These are phyloP conservation scores for Lactarius trivialis DNA, from an alignment of 768 basidiomycete genomes.

Conservation along the genomic window DNA sequence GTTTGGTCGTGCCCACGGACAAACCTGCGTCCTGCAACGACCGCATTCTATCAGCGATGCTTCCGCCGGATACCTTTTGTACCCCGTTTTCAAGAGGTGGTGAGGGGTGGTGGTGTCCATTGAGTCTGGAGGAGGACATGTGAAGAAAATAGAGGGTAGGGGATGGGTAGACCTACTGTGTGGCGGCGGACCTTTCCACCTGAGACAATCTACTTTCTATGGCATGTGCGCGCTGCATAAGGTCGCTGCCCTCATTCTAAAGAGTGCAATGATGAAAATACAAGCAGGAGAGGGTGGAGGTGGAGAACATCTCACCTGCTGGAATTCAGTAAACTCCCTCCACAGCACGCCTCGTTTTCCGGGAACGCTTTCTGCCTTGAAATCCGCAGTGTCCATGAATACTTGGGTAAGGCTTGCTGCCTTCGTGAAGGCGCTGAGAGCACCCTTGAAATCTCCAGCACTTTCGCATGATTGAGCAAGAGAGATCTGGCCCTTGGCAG, in stretches of 20 bases:
- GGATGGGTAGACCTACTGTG: constrained; percentile 26
- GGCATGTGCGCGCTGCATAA: constrained; percentile 36
- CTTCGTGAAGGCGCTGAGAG: constrained; percentile 53
- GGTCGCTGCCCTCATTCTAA: constrained; percentile 36
- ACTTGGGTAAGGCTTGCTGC: constrained; percentile 53
- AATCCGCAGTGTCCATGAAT: constrained; percentile 56
- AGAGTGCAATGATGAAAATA: not conserved
- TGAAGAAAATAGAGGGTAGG: constrained; percentile 11
- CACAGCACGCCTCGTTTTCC: constrained; percentile 50
- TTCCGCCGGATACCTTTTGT: constrained; percentile 44
- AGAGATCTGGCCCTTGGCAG: constrained; percentile 52
- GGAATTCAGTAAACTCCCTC: constrained; percentile 59
- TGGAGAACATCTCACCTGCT: constrained; percentile 43
- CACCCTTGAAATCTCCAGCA: constrained; percentile 54
- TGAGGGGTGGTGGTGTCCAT: constrained; percentile 19
- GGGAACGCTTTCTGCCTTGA: constrained; percentile 40
- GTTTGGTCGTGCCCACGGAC: constrained; percentile 44
- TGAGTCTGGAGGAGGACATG: constrained; percentile 9
- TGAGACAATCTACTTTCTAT: constrained; percentile 43
- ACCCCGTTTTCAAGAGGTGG: constrained; percentile 17
- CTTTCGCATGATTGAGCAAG: constrained; percentile 47
- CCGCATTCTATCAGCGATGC: constrained; percentile 76
- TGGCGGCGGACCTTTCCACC: constrained; percentile 35
- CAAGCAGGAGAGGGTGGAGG: not conserved
- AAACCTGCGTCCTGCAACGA: constrained; percentile 70